Percentiles rank a stretch among this genome's conserved stretches.
These are phyloP conservation scores for Carex scoparia DNA, from an alignment of 176 grass and related monocot genomes.

Conservation along the genomic window DNA sequence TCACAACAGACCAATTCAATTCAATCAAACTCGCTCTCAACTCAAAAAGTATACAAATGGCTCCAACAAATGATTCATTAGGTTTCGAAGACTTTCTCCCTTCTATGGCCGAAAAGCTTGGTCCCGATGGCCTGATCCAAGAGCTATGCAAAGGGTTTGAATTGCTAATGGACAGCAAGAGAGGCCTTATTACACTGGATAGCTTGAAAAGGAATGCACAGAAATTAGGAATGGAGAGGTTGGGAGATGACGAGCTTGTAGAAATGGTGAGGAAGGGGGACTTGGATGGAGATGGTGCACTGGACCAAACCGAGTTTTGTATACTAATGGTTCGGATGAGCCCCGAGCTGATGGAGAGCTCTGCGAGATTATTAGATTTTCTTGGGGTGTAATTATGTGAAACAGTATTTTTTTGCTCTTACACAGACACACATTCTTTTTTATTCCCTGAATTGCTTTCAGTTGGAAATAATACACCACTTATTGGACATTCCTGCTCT, in stretches of 20 bases:
- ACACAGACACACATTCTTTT: neutral
- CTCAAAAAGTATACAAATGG: neutral
- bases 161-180: conserved; percentile 65
- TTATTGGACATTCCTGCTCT: neutral
- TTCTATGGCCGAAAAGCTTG: conserved; percentile 65
- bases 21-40: conserved; percentile 1
- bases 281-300: conserved; percentile 51
- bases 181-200: conserved; percentile 62
- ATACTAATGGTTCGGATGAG: conserved; percentile 83
- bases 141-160: conserved; percentile 95
- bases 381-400: conserved; percentile 17
- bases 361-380: conserved; percentile 22
- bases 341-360: conserved; percentile 61
- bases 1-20: neutral
- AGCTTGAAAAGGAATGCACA: conserved; percentile 60
- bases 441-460: neutral
- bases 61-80: neutral
- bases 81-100: conserved; percentile 75
- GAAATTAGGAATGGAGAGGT: conserved; percentile 44
- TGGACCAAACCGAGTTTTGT: conserved; percentile 90
- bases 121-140: conserved; percentile 58
- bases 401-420: conserved; percentile 14
- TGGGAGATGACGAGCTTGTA: conserved; percentile 44
- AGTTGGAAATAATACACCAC: neutral
- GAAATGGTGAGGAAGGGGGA: conserved; percentile 80